A percentile compares a stretch with the other conserved stretches of the same genome.
Conservation (phyloP, 148 eudicot species). For the Hydrangea macrophylla region DNA sequence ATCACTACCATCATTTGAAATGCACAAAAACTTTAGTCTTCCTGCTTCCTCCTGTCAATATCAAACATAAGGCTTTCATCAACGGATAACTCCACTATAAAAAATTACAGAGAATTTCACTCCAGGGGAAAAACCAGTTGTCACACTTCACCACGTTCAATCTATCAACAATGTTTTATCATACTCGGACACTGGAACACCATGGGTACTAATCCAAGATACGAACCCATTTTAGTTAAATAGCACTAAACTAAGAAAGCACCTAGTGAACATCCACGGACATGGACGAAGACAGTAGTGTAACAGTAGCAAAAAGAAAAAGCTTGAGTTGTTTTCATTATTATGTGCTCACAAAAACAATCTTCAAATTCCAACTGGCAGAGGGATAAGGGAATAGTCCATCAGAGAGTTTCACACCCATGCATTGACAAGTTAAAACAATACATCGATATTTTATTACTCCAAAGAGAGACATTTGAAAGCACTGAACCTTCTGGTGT, state of each 20-base stretch:
- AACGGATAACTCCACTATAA: conserved; percentile 11
- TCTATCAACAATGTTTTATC: background rate
- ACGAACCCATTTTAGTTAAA: background rate
- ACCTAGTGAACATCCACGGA: background rate
- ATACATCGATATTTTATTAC: background rate
- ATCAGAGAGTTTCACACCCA: background rate
- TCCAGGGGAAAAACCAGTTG: background rate
- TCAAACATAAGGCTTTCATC: background rate
- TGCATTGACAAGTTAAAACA: background rate
- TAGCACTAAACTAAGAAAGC: background rate
- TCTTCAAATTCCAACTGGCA: too few species aligned
- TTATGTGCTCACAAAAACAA: background rate
- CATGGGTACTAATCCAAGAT: background rate
- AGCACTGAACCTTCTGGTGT: too few species aligned
- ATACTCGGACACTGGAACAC: background rate
- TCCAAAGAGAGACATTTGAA: background rate
- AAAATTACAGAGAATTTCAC: background rate
- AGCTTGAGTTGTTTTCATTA: background rate
- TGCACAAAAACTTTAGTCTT: conserved; percentile 61
- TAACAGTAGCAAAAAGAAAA: background rate
- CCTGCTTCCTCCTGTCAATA: conserved; percentile 80
- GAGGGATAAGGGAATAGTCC: background rate
- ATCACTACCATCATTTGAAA: conserved; percentile 76
- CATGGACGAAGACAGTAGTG: too few species aligned
- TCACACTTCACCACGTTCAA: background rate